Evolutionary conservation across 441 rosid species (phyloP).

Genomic region (Macaranga tanarius): DNA sequence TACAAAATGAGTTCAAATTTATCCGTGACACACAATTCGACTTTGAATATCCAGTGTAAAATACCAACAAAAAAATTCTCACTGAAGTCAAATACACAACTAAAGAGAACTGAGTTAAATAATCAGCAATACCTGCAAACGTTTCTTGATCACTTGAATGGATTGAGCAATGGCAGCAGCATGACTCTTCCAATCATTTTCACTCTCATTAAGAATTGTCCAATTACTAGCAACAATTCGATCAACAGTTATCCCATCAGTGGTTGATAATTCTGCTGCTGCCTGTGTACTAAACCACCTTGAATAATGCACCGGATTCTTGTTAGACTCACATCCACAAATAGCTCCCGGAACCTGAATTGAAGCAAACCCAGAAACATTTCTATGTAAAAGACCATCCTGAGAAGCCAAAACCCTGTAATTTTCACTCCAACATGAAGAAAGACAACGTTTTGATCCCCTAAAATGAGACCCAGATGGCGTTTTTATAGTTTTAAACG

Average conservation of each 20-base stretch:
- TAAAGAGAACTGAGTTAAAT: not conserved
- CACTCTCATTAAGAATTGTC: conserved; percentile 76
- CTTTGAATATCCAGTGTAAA: not conserved
- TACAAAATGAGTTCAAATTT: conserved; percentile 2
- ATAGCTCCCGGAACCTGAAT: not conserved
- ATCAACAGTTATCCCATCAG: conserved; percentile 82
- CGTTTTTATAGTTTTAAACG: conserved; percentile 27
- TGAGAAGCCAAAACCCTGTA: conserved; percentile 24
- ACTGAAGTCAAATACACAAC: too few species aligned
- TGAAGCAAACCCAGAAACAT: conserved; percentile 22
- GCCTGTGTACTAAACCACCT: conserved; percentile 42
- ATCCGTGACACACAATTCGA: not conserved
- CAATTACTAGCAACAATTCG: conserved; percentile 68
- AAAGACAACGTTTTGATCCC: conserved; percentile 14
- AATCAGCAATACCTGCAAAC: conserved; percentile 62
- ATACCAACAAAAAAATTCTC: too few species aligned
- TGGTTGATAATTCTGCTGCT: conserved; percentile 50
- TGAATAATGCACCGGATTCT: not conserved
- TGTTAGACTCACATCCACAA: conserved; percentile 9
- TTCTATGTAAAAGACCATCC: conserved; percentile 29
- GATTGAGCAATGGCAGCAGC: conserved; percentile 92
- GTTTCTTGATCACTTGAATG: conserved; percentile 80
- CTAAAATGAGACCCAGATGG: conserved; percentile 21
- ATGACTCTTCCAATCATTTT: conserved; percentile 90
- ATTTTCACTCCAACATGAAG: conserved; percentile 25